Evolutionary conservation across 805 yeast species (phyloP).

Genomic region (Yamadazyma akitaensis): DNA sequence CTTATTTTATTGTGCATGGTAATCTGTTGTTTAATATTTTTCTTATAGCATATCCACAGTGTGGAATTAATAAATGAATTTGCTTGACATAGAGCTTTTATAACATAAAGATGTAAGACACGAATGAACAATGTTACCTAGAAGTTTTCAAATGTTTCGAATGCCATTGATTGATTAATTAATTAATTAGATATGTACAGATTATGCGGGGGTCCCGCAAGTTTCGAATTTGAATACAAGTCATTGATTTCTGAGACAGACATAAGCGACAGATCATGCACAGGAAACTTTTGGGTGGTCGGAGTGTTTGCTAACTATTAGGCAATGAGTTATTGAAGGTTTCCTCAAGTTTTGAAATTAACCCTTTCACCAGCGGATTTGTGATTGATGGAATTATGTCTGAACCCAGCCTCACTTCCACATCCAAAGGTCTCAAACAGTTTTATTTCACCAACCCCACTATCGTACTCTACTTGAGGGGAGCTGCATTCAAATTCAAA

Average conservation of each 20-base stretch:
- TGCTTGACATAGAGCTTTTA: too few species aligned
- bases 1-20: slow-evolving; percentile 8
- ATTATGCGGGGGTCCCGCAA: too few species aligned
- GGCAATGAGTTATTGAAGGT: too few species aligned
- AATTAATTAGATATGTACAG: too few species aligned
- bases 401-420: slow-evolving; percentile 33
- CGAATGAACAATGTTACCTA: too few species aligned
- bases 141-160: neutral
- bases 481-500: slow-evolving; percentile 30
- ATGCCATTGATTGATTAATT: neutral
- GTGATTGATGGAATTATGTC: slow-evolving; percentile 23
- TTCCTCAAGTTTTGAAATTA: neutral
- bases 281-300: too few species aligned
- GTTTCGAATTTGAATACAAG: neutral
- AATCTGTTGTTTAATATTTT: slow-evolving; percentile 1
- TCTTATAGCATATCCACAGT: neutral
- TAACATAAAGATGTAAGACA: too few species aligned
- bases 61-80: neutral
- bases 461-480: slow-evolving; percentile 19
- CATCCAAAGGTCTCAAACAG: slow-evolving; percentile 23
- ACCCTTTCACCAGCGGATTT: slow-evolving; percentile 28
- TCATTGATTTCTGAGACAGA: neutral
- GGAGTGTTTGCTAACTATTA: too few species aligned
- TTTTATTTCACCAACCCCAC: neutral
- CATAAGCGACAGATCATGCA: too few species aligned